Evolutionary conservation across 176 grass and related monocot genomes (phyloP).

Genomic region (Chrysopogon serrulatus): DNA sequence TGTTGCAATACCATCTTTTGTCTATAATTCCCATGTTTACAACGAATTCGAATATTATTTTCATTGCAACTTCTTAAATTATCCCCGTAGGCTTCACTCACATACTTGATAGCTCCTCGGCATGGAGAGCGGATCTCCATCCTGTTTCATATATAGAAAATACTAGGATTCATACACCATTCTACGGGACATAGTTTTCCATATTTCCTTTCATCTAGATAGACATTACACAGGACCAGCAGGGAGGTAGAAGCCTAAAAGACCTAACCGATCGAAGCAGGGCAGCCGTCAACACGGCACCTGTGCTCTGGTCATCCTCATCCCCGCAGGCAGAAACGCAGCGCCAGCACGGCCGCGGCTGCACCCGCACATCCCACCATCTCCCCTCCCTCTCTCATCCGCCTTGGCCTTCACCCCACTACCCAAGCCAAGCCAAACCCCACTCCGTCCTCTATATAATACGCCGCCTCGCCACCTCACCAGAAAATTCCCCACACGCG

Average conservation of each 20-base stretch:
- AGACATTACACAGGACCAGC: background rate
- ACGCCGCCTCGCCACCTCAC: constrained; percentile 34
- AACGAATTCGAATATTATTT: background rate
- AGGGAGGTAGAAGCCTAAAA: background rate
- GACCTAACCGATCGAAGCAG: background rate
- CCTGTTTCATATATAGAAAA: background rate
- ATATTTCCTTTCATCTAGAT: background rate
- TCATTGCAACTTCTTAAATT: too few species aligned
- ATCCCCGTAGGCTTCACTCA: background rate
- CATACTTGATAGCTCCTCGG: background rate
- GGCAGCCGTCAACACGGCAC: background rate
- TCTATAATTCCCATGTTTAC: too few species aligned
- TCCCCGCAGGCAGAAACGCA: too few species aligned
- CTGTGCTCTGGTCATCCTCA: background rate
- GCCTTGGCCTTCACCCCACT: background rate
- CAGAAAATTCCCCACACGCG: constrained; percentile 13
- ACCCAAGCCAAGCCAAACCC: background rate
- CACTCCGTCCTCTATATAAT: background rate
- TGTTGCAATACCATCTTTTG: background rate
- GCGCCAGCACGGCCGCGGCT: background rate
- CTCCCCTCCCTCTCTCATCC: background rate
- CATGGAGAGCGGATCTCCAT: background rate
- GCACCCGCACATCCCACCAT: background rate
- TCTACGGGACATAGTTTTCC: background rate
- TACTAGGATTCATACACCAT: background rate